These are phyloP conservation scores for Cronartium ribicola DNA, from an alignment of 1,284 basidiomycete species.

Conservation along the genomic window DNA sequence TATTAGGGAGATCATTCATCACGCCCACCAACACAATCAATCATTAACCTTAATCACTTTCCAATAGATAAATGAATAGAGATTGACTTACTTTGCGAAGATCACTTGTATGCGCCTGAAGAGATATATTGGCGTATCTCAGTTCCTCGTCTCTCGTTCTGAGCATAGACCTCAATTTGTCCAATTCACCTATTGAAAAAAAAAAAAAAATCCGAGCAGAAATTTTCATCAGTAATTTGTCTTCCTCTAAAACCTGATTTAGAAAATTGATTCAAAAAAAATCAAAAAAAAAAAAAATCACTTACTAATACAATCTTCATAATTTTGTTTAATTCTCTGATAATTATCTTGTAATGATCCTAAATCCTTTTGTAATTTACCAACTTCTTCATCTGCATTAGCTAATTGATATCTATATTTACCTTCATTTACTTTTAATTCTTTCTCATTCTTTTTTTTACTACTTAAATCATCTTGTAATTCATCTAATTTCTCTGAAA, in stretches of 20 bases:
- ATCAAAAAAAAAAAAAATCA: too few relatives aligned
- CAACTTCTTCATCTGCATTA: conserved; percentile 27
- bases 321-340: conserved; percentile 26
- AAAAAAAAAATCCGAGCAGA: too few relatives aligned
- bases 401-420: conserved; percentile 22
- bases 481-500: conserved; percentile 26
- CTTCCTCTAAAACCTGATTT: not conserved
- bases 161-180: conserved; percentile 20
- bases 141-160: conserved; percentile 33
- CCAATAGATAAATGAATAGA: not conserved
- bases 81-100: conserved; percentile 8
- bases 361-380: not conserved
- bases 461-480: conserved; percentile 16
- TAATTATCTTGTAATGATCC: conserved; percentile 6
- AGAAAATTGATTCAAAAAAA: not conserved
- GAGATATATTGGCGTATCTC: conserved; percentile 4
- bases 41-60: not conserved
- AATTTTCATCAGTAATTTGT: not conserved
- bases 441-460: conserved; percentile 31
- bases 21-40: not conserved
- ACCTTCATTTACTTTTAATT: not conserved
- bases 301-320: conserved; percentile 25
- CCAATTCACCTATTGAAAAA: conserved; percentile 23
- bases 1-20: not conserved
- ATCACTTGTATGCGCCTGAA: conserved; percentile 17